These are phyloP conservation scores for Epichloe aotearoae DNA, from an alignment of 2,329 filamentous ascomycete genomes.

Conservation along the genomic window DNA sequence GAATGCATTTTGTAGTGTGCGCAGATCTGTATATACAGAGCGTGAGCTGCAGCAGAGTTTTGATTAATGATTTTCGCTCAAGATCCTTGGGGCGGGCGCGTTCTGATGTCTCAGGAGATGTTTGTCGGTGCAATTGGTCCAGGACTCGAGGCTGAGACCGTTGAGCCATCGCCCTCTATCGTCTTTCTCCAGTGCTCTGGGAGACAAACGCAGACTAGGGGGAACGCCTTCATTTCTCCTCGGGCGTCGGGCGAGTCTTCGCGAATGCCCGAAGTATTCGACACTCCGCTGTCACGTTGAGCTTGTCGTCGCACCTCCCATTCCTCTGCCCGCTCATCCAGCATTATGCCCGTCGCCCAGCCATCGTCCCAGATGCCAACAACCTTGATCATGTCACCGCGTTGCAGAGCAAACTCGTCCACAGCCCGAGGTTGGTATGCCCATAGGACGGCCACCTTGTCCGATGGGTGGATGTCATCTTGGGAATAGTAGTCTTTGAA, in stretches of 20 bases:
- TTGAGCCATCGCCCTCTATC: slow-evolving; percentile 75
- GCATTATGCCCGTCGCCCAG: slow-evolving; percentile 86
- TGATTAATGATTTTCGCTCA: neutral
- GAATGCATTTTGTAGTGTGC: neutral
- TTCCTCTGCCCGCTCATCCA: slow-evolving; percentile 74
- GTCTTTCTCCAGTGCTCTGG: slow-evolving; percentile 96
- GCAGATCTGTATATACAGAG: slow-evolving; percentile 3
- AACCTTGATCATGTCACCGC: slow-evolving; percentile 95
- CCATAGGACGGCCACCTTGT: slow-evolving; percentile 86
- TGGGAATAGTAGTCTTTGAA: slow-evolving; percentile 99
- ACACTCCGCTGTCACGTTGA: slow-evolving; percentile 88
- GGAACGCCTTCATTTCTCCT: slow-evolving; percentile 94
- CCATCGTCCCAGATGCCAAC: slow-evolving; percentile 99
- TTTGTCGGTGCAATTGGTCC: slow-evolving; percentile 6
- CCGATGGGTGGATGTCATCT: slow-evolving; percentile 85
- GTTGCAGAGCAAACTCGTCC: slow-evolving; percentile 86
- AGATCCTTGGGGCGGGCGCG: neutral
- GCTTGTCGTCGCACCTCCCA: slow-evolving; percentile 66
- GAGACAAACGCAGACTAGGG: slow-evolving; percentile 81
- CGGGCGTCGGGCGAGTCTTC: slow-evolving; percentile 46
- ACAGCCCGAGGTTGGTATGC: slow-evolving; percentile 88
- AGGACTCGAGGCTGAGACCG: slow-evolving; percentile 43
- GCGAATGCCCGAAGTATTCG: slow-evolving; percentile 55
- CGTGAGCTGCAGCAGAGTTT: neutral
- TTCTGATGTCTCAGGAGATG: slow-evolving; percentile 1